Evolutionary conservation across 305 asterid species (phyloP), one percentile per base, ranked within the genome.

Genomic region (Striga hermonthica): DNA sequence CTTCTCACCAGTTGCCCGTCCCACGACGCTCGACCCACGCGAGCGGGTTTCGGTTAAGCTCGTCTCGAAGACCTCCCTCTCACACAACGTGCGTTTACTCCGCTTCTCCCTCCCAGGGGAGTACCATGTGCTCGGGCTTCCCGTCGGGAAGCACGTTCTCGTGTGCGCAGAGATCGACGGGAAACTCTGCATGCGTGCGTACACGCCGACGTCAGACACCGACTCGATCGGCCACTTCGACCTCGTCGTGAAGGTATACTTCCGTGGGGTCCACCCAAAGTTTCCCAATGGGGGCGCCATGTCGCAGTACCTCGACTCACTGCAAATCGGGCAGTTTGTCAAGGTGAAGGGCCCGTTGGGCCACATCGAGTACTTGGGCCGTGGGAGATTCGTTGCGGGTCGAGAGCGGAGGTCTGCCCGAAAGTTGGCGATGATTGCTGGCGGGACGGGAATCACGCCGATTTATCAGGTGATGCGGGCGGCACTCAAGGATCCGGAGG

Each of bases 391-490:
- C 64, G 40, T 63, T 0, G 95, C 80, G 3, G 87, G 83, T 14
- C 93, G 95, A 4, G 87, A 89, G 28, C 78, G 37, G 1, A 89
- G 84, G 68, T 82, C 70, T 16, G 88, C 95, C 5, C 83, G 78
- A 40, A 89, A 82, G 38, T 75, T 91, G 0, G 95, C 93, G 9
- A 87, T 91, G 98, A 65, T 89, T 44, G 96, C 98, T 11, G 96
- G 96, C 41, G 98, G 98, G 8, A 77, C 96, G 0, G 98, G 98
- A 0, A 89, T 89, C 7, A 91, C 98, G 0, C 98, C 98, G 1
- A 68, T 91, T 4, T 91, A 89, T 48, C 98, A 91, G 67, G 91
- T 87, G 4, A 91, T 91, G 95, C 95, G 89, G 50, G 92, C 98
- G 9, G 75, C 85, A 0, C 13, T 91, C 22, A 89, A 80, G 74